Evolutionary conservation across 495 filamentous ascomycete species (phyloP).

Genomic region (Trichoderma asperelloides): DNA sequence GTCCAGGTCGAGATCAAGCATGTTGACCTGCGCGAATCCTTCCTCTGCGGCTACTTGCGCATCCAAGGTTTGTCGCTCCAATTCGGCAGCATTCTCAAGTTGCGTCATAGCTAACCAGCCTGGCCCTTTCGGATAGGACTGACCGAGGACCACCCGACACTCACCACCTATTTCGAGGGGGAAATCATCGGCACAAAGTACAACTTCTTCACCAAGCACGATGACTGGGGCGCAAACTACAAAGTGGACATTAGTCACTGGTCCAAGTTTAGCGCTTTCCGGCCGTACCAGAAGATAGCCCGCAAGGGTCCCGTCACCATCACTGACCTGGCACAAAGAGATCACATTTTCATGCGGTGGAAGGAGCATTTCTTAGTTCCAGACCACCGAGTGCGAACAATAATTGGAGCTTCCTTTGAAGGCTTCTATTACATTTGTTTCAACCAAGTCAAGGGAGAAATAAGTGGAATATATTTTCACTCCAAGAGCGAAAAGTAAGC

Average conservation of each 20-base stretch:
- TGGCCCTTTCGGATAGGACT: slow-evolving; percentile 51
- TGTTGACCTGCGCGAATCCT: slow-evolving; percentile 90
- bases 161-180: slow-evolving; percentile 97
- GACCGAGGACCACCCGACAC: slow-evolving; percentile 87
- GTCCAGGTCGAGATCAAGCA: slow-evolving; percentile 97
- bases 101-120: slow-evolving; percentile 6
- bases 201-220: slow-evolving; percentile 81
- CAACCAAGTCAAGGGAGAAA: slow-evolving; percentile 75
- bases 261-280: slow-evolving; percentile 81
- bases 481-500: slow-evolving; percentile 91
- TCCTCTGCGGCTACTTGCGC: slow-evolving; percentile 87
- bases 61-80: slow-evolving; percentile 69
- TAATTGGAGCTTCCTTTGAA: slow-evolving; percentile 92
- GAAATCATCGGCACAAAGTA: slow-evolving; percentile 97
- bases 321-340: slow-evolving; percentile 69
- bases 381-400: slow-evolving; percentile 81
- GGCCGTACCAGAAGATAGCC: slow-evolving; percentile 63
- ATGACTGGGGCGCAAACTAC: slow-evolving; percentile 85
- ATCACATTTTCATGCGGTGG: slow-evolving; percentile 99
- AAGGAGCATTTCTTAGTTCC: slow-evolving; percentile 98
- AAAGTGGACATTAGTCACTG: slow-evolving; percentile 92
- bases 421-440: slow-evolving; percentile 99
- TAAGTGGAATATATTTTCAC: slow-evolving; percentile 96
- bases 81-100: not conserved
- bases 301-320: slow-evolving; percentile 47